phyloP scores from a whole-genome alignment of 2,329 filamentous ascomycete species.

The Verticillium nubilum region DNA sequence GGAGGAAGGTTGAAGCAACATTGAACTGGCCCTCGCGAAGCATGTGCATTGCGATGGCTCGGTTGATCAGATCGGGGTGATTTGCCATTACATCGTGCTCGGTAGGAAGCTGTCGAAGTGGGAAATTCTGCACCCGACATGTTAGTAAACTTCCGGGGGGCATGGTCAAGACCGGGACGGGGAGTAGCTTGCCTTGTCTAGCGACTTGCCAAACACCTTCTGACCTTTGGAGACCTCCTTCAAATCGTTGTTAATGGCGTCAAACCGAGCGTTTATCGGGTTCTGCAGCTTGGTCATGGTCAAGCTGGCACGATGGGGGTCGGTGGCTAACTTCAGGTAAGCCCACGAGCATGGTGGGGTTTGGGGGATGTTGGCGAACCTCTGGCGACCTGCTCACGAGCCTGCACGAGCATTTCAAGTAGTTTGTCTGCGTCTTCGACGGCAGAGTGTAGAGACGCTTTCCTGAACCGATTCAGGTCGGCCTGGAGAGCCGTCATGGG shows the following conservation, averaged over 20 bases:
- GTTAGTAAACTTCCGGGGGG: conserved; percentile 11
- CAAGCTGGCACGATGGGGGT: conserved; percentile 65
- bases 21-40: conserved; percentile 90
- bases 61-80: conserved; percentile 54
- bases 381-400: conserved; percentile 66
- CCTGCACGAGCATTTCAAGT: conserved; percentile 69
- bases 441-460: conserved; percentile 61
- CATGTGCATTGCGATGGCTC: conserved; percentile 89
- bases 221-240: conserved; percentile 79
- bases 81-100: conserved; percentile 61
- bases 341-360: conserved; percentile 9
- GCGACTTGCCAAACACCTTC: conserved; percentile 75
- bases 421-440: conserved; percentile 78
- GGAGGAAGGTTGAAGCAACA: conserved; percentile 79
- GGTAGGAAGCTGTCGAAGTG: conserved; percentile 60
- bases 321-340: conserved; percentile 33
- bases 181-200: conserved; percentile 62
- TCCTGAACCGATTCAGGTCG: conserved; percentile 68
- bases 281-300: conserved; percentile 81
- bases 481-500: conserved; percentile 56
- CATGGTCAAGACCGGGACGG: background rate
- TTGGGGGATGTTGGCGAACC: conserved; percentile 40
- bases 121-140: conserved; percentile 24
- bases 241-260: conserved; percentile 72
- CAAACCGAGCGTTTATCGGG: conserved; percentile 75